Percentiles rank a stretch among this genome's conserved stretches.
Evolutionary conservation across 345 rosid genomes (phyloP).

Genomic region (Trapa bicornis): DNA sequence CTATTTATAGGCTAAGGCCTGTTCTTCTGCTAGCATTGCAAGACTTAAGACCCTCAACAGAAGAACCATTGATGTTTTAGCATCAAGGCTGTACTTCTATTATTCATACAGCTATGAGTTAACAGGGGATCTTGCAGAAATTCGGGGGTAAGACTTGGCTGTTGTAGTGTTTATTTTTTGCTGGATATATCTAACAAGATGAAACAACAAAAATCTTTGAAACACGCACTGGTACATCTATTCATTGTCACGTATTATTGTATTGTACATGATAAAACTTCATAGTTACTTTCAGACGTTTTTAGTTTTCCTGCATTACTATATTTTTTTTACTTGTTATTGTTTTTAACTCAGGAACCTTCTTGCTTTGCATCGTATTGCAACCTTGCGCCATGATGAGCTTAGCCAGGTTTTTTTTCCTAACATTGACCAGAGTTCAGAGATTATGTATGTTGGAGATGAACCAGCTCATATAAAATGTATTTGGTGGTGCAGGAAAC

Average conservation of each 20-base stretch:
- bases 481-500: conserved; percentile 54
- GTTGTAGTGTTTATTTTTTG: neutral
- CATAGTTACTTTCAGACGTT: neutral
- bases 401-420: conserved; percentile 55
- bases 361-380: conserved; percentile 70
- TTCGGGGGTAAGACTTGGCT: conserved; percentile 46
- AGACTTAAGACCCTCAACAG: conserved; percentile 55
- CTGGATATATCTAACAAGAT: neutral
- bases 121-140: conserved; percentile 71
- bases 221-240: neutral
- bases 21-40: conserved; percentile 64
- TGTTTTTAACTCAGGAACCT: conserved; percentile 32
- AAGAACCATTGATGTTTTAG: conserved; percentile 72
- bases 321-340: neutral
- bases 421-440: neutral
- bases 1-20: conserved; percentile 65
- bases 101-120: conserved; percentile 72
- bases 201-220: neutral
- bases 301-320: neutral
- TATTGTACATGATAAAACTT: neutral
- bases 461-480: conserved; percentile 10
- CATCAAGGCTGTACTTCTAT: conserved; percentile 66
- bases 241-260: neutral
- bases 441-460: conserved; percentile 5
- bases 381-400: conserved; percentile 82